phyloP scores from a whole-genome alignment of 208 protist species.

The Kentomonas sorsogonicus region DNA sequence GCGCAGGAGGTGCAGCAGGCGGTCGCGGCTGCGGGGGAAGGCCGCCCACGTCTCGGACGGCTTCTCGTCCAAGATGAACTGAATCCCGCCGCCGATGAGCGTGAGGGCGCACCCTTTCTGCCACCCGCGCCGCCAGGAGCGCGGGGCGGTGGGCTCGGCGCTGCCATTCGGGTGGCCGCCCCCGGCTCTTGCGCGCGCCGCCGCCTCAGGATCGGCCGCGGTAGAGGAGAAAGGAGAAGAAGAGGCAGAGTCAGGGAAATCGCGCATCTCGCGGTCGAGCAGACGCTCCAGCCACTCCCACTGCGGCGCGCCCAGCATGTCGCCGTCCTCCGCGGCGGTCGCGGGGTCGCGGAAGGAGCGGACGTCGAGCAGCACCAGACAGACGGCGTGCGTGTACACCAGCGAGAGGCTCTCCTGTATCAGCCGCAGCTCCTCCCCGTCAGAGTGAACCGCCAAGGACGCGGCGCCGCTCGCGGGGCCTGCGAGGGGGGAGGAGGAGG shows the following conservation, averaged over 20 bases:
- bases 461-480: too few relatives aligned
- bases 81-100: slow-evolving; percentile 68
- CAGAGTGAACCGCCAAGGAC: too few relatives aligned
- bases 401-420: too few relatives aligned
- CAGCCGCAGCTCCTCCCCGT: too few relatives aligned
- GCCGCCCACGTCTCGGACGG: slow-evolving; percentile 66
- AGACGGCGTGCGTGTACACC: slow-evolving; percentile 53
- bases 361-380: slow-evolving; percentile 77
- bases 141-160: too few relatives aligned
- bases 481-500: too few relatives aligned
- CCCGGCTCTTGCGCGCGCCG: too few relatives aligned
- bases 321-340: slow-evolving; percentile 42
- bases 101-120: slow-evolving; percentile 51
- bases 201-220: neutral
- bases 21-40: slow-evolving; percentile 50
- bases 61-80: slow-evolving; percentile 77
- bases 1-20: slow-evolving; percentile 49
- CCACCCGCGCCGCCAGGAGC: too few relatives aligned
- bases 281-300: slow-evolving; percentile 68
- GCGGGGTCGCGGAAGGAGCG: slow-evolving; percentile 64
- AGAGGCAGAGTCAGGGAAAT: too few relatives aligned
- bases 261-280: slow-evolving; percentile 31
- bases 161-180: too few relatives aligned
- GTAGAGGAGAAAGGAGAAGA: too few relatives aligned
- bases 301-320: slow-evolving; percentile 76